A percentile compares a stretch with the other conserved stretches of the same genome.
phyloP scores from a whole-genome alignment of 2,329 filamentous ascomycete genomes.

The Colletotrichum sansevieriae region DNA sequence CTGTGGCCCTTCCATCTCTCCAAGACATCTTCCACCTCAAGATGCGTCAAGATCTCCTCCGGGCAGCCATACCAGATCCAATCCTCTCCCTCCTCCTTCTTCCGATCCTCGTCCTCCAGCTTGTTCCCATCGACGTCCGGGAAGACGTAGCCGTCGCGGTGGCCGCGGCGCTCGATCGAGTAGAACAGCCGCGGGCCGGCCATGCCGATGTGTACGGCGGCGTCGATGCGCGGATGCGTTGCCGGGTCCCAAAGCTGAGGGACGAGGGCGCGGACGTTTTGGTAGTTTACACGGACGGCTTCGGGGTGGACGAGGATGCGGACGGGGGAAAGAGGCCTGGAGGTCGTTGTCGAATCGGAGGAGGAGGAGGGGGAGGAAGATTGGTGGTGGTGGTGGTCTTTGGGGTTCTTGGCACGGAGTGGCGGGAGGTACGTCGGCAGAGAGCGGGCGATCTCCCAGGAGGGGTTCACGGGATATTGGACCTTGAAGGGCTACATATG shows the following conservation, averaged over 20 bases:
- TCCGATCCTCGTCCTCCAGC: slow-evolving; percentile 62
- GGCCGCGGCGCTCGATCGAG: slow-evolving; percentile 77
- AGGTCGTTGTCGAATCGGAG: slow-evolving; percentile 34
- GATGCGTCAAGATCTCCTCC: slow-evolving; percentile 66
- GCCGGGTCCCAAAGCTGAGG: slow-evolving; percentile 71
- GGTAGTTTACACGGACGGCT: slow-evolving; percentile 79
- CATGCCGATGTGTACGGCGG: slow-evolving; percentile 85
- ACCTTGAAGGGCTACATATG: slow-evolving; percentile 76
- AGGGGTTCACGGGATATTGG: slow-evolving; percentile 81
- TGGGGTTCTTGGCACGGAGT: slow-evolving; percentile 57
- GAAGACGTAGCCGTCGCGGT: slow-evolving; percentile 78
- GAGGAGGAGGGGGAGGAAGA: neutral
- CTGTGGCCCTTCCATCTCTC: slow-evolving; percentile 65
- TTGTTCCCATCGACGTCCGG: slow-evolving; percentile 77
- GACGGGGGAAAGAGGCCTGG: slow-evolving; percentile 61
- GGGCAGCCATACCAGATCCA: slow-evolving; percentile 70
- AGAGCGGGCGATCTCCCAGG: slow-evolving; percentile 79
- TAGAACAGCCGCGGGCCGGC: slow-evolving; percentile 75
- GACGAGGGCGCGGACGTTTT: slow-evolving; percentile 71
- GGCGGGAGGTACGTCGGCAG: slow-evolving; percentile 76
- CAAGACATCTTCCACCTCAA: slow-evolving; percentile 71
- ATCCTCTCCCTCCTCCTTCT: slow-evolving; percentile 50
- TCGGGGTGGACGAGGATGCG: slow-evolving; percentile 74
- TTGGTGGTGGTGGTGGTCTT: slow-evolving; percentile 46
- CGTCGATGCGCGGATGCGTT: slow-evolving; percentile 65